Evolutionary conservation across 2,329 filamentous ascomycete genomes (phyloP), one percentile per base, ranked within the genome.

Genomic region (Bipolaris oryzae): DNA sequence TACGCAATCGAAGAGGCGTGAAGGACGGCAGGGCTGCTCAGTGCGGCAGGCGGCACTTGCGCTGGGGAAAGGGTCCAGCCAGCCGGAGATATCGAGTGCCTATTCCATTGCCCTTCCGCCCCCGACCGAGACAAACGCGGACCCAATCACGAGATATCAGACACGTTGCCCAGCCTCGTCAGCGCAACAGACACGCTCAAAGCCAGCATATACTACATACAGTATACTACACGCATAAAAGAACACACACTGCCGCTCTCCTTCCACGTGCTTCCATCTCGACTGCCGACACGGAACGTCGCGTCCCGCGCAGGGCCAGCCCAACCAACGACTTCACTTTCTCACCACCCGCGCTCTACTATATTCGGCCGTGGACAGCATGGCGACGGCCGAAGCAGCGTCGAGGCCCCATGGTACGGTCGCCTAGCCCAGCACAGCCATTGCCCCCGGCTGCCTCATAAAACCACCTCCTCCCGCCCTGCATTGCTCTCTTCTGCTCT

Each of bases 351-450:
- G 43, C 45, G 34, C 61, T 53, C 53, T 47, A 57, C 53, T 47
- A 54, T 49, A 45, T 55, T 42, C 50, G 46, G 57, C 62, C 55
- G 37, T 39, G 58, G 37, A 31, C 52, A 61, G 57, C 55, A 81
- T 80, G 78, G 79, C 79, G 50, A 77, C 77, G 57, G 74, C 78
- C 58, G 78, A 80, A 67, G 70, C 79, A 60, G 76, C 77, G 34
- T 67, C 76, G 60, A 73, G 74, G 60, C 75, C 78, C 47, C 77
- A 76, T 73, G 79, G 79, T 79, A 75, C 56, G 77, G 66, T 35
- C 20, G 47, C 56, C 50, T 58, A 60, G 53, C 42, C 59, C 60
- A 61, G 67, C 64, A 70, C 67, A 63, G 58, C 64, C 62, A 63
- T 61, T 65, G 54, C 55, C 60, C 53, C 58, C 37, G 43, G 23